Evolutionary conservation across 306 rosid species (phyloP).

Genomic region (Mimosa pudica): DNA sequence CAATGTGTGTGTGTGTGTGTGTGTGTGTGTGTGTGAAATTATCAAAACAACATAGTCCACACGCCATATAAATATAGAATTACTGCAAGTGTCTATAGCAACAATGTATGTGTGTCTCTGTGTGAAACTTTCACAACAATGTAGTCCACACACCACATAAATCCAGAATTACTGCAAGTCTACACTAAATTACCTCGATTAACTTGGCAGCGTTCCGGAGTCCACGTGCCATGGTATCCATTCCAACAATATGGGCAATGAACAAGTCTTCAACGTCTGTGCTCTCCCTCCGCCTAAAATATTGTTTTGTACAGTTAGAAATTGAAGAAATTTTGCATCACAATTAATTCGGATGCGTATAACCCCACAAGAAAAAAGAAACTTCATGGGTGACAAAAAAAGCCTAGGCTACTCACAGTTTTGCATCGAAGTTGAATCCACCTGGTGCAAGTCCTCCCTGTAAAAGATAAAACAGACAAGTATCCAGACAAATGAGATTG

Average conservation of each 20-base stretch:
- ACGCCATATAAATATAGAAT: too few relatives aligned
- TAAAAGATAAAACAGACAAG: not conserved
- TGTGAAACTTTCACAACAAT: slow-evolving; percentile 22
- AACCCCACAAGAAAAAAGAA: not conserved
- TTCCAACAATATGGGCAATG: slow-evolving; percentile 86
- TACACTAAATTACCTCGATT: slow-evolving; percentile 56
- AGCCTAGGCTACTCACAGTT: slow-evolving; percentile 61
- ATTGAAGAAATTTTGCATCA: not conserved
- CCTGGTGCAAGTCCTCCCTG: slow-evolving; percentile 96
- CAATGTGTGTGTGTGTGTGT: not conserved
- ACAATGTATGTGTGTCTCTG: too few relatives aligned
- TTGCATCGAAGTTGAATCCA: slow-evolving; percentile 98
- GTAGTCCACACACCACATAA: not conserved
- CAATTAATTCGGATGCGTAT: not conserved
- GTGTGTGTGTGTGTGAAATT: too few relatives aligned
- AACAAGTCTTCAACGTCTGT: slow-evolving; percentile 94
- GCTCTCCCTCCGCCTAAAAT: slow-evolving; percentile 86
- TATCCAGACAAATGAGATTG: slow-evolving; percentile 9
- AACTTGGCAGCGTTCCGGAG: slow-evolving; percentile 80
- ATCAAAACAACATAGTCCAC: too few relatives aligned
- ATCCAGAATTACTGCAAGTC: not conserved
- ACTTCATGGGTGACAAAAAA: not conserved
- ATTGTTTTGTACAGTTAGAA: not conserved
- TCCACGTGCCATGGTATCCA: slow-evolving; percentile 94
- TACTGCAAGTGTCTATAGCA: too few relatives aligned